Evolutionary conservation across 2,329 filamentous ascomycete genomes (phyloP).

Genomic region (Incumbomyces lentus): DNA sequence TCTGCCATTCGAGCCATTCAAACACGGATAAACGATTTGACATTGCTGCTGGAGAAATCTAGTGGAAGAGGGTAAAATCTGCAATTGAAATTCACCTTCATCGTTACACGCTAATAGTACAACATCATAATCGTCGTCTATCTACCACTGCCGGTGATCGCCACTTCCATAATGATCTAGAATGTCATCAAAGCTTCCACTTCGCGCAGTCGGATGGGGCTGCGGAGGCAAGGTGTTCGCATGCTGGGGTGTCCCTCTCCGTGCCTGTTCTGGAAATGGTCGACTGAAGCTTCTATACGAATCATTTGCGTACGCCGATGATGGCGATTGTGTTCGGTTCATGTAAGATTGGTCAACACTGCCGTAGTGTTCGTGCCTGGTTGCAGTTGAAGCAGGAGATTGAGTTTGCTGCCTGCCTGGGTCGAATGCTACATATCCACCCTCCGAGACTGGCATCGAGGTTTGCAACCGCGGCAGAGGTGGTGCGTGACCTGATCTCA

Average conservation of each 20-base stretch:
- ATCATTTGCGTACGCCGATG: not conserved
- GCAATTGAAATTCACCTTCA: too few relatives aligned
- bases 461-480: slow-evolving; percentile 10
- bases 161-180: slow-evolving; percentile 18
- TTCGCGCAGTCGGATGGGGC: slow-evolving; percentile 4
- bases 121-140: not conserved
- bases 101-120: not conserved
- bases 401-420: not conserved
- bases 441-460: slow-evolving; percentile 3
- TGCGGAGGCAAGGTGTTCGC: not conserved
- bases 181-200: slow-evolving; percentile 17
- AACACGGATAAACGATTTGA: too few relatives aligned
- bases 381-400: not conserved
- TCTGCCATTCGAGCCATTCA: too few relatives aligned
- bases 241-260: not conserved
- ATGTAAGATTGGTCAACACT: not conserved
- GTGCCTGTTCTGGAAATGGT: not conserved
- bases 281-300: slow-evolving; percentile 1
- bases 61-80: too few relatives aligned
- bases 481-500: slow-evolving; percentile 14
- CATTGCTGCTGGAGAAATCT: too few relatives aligned
- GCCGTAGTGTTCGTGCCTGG: not conserved
- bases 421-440: slow-evolving; percentile 5
- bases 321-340: not conserved
- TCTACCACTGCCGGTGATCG: not conserved